A percentile compares a stretch with the other conserved stretches of the same genome.
Conservation (phyloP, 2,329 filamentous ascomycete genomes). For the Ceratocystis lukuohia region DNA sequence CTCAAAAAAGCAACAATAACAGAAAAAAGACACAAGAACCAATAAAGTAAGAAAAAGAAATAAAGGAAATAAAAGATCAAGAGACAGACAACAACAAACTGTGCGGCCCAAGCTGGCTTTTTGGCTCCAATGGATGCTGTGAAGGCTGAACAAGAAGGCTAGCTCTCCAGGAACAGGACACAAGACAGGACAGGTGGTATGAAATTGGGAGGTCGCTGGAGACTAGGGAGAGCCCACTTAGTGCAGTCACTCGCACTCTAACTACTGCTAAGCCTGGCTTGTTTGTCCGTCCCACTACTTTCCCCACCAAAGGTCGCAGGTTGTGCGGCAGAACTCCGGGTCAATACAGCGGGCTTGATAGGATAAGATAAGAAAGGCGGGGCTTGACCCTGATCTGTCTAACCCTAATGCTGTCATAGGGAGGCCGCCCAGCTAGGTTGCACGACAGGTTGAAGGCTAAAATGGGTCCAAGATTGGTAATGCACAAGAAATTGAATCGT, state of each 20-base stretch:
- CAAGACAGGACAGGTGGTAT: constrained; percentile 13
- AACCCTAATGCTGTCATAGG: background rate
- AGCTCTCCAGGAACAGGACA: background rate
- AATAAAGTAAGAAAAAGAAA: background rate
- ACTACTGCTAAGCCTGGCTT: background rate
- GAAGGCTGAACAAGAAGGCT: background rate
- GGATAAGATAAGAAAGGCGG: background rate
- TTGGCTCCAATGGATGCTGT: background rate
- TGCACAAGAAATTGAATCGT: background rate
- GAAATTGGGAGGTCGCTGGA: background rate
- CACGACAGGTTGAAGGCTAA: background rate
- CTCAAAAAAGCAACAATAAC: background rate
- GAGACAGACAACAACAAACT: background rate
- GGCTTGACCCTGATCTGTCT: rapidly evolving
- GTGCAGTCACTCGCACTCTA: background rate
- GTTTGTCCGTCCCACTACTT: background rate
- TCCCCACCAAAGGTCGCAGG: constrained; percentile 2
- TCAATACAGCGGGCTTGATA: background rate
- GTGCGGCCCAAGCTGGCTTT: constrained; percentile 1
- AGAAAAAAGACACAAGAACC: background rate
- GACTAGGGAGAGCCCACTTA: background rate
- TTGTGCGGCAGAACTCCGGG: background rate
- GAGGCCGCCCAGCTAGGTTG: background rate
- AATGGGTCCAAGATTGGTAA: background rate
- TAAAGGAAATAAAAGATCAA: background rate